Percentiles rank a stretch among this genome's conserved stretches.
Evolutionary conservation across 495 filamentous ascomycete species (phyloP).

Genomic region (Staphylotrichum tortipilum): DNA sequence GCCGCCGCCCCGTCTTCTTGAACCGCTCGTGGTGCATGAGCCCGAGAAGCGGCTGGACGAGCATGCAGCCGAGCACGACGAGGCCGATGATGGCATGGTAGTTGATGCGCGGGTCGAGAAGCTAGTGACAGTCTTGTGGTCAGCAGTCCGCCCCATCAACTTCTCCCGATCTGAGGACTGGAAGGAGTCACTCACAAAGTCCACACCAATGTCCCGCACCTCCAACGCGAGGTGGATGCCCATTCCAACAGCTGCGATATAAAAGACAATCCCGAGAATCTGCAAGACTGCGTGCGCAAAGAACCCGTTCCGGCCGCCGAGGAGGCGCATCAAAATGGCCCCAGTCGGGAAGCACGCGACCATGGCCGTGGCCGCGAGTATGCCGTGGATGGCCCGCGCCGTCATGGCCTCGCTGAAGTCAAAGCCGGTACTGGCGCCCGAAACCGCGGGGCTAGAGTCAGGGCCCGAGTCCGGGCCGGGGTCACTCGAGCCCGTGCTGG

Average conservation of each 20-base stretch:
- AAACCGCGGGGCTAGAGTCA: constrained; percentile 20
- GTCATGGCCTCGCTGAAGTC: constrained; percentile 18
- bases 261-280: constrained; percentile 40
- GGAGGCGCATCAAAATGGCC: constrained; percentile 44
- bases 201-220: constrained; percentile 10
- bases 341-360: constrained; percentile 47
- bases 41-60: constrained; percentile 55
- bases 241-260: constrained; percentile 47
- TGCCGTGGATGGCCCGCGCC: constrained; percentile 32
- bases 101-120: constrained; percentile 20
- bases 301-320: constrained; percentile 27
- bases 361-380: constrained; percentile 37
- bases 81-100: constrained; percentile 51
- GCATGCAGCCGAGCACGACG: constrained; percentile 42
- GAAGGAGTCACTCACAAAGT: not conserved
- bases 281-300: constrained; percentile 49
- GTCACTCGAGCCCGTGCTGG: not conserved
- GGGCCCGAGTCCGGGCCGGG: no score
- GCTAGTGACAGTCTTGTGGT: not conserved
- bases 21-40: constrained; percentile 53
- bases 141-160: not conserved
- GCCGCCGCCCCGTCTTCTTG: constrained; percentile 36
- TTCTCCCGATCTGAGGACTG: not conserved
- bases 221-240: constrained; percentile 44
- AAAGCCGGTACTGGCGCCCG: constrained; percentile 26